A percentile compares a stretch with the other conserved stretches of the same genome.
phyloP scores from a whole-genome alignment of 495 filamentous ascomycete genomes.

The Mytilinidion resinicola region DNA sequence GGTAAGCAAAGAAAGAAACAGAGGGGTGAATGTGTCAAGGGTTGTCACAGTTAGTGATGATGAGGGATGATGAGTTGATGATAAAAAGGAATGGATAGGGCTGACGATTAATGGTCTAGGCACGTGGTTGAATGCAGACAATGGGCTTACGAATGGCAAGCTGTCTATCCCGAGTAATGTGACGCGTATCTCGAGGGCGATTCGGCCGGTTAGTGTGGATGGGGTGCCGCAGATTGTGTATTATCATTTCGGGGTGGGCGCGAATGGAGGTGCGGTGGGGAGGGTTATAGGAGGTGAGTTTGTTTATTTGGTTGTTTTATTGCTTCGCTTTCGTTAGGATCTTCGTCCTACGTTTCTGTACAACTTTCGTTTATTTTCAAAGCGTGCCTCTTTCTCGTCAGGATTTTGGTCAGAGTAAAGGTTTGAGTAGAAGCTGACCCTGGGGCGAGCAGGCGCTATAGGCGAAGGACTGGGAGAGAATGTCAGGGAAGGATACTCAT shows the following conservation, averaged over 20 bases:
- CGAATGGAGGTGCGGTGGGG: conserved; percentile 26
- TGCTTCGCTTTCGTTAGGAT: background rate
- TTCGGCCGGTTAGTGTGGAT: conserved; percentile 33
- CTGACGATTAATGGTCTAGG: conserved; percentile 12
- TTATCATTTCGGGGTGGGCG: conserved; percentile 38
- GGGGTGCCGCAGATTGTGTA: conserved; percentile 38
- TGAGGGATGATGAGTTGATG: too few species aligned
- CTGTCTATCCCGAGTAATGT: conserved; percentile 36
- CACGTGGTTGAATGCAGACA: conserved; percentile 37
- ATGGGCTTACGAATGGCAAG: conserved; percentile 30
- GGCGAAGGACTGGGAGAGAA: conserved; percentile 44
- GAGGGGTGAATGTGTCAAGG: too few species aligned
- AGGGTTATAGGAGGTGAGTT: conserved; percentile 29
- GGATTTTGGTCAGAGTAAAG: background rate
- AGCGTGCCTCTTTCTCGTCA: background rate
- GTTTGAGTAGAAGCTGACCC: background rate
- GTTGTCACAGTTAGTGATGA: too few species aligned
- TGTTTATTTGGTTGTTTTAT: background rate
- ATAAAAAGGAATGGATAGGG: background rate
- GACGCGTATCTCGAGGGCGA: conserved; percentile 37
- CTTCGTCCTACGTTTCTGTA: background rate
- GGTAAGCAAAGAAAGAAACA: too few species aligned
- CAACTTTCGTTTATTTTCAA: too few species aligned
- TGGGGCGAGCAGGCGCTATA: conserved; percentile 17
- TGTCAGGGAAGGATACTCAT: conserved; percentile 61